Percentiles rank a stretch among this genome's conserved stretches.
These are phyloP conservation scores for Fragosphaeria purpurea DNA, from an alignment of 2,329 filamentous ascomycete genomes.

Conservation along the genomic window DNA sequence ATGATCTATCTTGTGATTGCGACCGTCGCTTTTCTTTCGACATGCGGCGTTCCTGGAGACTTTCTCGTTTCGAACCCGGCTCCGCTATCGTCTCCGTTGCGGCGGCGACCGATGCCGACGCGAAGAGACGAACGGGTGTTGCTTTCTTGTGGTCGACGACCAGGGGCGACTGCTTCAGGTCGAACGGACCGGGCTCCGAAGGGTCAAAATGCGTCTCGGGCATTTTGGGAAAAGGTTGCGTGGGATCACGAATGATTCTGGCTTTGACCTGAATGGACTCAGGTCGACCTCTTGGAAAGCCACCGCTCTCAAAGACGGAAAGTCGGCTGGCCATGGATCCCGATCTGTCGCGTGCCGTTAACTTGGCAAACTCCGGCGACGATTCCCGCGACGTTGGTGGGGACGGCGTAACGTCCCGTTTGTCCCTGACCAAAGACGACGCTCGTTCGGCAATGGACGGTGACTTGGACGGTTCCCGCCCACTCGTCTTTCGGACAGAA, in stretches of 20 bases:
- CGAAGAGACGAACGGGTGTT: slow-evolving; percentile 12
- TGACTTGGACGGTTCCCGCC: slow-evolving; percentile 32
- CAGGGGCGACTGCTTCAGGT: slow-evolving; percentile 50
- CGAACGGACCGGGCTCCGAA: slow-evolving; percentile 36
- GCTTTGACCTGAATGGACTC: slow-evolving; percentile 86
- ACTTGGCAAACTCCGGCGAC: slow-evolving; percentile 32
- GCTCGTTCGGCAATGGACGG: slow-evolving; percentile 36
- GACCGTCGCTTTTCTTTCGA: slow-evolving; percentile 31
- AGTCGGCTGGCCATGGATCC: slow-evolving; percentile 45
- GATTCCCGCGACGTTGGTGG: slow-evolving; percentile 33
- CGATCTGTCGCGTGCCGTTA: slow-evolving; percentile 34
- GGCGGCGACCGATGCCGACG: slow-evolving; percentile 16
- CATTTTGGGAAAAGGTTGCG: slow-evolving; percentile 29
- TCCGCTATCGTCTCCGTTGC: slow-evolving; percentile 7
- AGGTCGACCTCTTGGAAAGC: slow-evolving; percentile 37
- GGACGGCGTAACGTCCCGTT: slow-evolving; percentile 26
- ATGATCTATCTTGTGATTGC: slow-evolving; percentile 23
- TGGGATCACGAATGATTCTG: slow-evolving; percentile 62
- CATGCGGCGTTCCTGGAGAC: slow-evolving; percentile 37
- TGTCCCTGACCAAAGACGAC: slow-evolving; percentile 25
- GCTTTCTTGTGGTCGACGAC: slow-evolving; percentile 46
- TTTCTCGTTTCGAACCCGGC: slow-evolving; percentile 28
- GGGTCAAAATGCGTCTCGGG: slow-evolving; percentile 31
- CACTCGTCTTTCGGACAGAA: slow-evolving; percentile 39
- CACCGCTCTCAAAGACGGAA: slow-evolving; percentile 44